These are phyloP conservation scores for Hyphopichia burtonii DNA, from an alignment of 1,139 yeast species.

Conservation along the genomic window DNA sequence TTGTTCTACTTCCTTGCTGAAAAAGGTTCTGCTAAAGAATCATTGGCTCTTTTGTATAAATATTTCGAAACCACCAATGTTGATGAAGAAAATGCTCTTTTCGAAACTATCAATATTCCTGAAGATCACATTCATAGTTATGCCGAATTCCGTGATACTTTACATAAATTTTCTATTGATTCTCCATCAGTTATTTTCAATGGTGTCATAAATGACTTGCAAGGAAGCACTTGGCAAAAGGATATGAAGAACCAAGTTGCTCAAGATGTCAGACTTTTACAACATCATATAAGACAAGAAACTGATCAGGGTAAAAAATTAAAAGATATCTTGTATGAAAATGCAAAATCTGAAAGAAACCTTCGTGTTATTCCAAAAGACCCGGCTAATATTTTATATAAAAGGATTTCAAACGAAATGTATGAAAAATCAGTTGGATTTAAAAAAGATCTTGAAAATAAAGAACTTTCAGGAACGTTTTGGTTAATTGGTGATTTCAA, in stretches of 20 bases:
- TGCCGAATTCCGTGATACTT: constrained; percentile 17
- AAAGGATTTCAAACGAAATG: constrained; percentile 28
- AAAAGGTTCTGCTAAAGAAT: constrained; percentile 32
- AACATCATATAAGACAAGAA: constrained; percentile 21
- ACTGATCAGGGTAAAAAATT: constrained; percentile 19
- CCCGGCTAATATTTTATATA: constrained; percentile 34
- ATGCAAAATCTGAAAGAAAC: constrained; percentile 34
- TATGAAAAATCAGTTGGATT: constrained; percentile 20
- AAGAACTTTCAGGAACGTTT: constrained; percentile 30
- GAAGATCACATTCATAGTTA: constrained; percentile 15
- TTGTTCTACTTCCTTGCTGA: constrained; percentile 34
- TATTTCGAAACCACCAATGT: constrained; percentile 26
- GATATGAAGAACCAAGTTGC: constrained; percentile 38
- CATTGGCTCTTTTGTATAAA: constrained; percentile 42
- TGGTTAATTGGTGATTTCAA: constrained; percentile 61
- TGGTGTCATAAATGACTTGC: constrained; percentile 58
- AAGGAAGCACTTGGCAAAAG: constrained; percentile 37
- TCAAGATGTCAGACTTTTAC: constrained; percentile 34
- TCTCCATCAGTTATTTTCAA: constrained; percentile 63
- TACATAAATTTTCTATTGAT: constrained; percentile 35
- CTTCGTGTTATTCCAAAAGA: constrained; percentile 34
- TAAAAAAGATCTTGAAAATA: constrained; percentile 11
- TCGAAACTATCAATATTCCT: constrained; percentile 17
- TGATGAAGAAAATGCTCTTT: constrained; percentile 24
- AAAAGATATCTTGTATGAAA: constrained; percentile 30